These are phyloP conservation scores for Colletotrichum sp. DNA, from an alignment of 2,329 filamentous ascomycete genomes.

Conservation along the genomic window DNA sequence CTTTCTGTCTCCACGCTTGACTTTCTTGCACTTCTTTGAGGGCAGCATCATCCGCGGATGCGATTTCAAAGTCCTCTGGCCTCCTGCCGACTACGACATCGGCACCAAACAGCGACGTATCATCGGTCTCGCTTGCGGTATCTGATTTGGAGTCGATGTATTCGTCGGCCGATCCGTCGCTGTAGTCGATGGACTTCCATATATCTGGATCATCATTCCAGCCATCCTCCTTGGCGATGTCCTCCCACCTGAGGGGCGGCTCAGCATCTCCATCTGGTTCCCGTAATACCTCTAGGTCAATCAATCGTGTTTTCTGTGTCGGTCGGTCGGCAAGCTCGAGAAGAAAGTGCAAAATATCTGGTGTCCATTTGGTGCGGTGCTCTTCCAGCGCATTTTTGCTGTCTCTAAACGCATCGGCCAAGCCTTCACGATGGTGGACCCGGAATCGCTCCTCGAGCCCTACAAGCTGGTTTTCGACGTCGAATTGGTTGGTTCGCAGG, in stretches of 20 bases:
- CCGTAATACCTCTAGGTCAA: constrained; percentile 63
- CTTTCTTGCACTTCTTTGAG: constrained; percentile 39
- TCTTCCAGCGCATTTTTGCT: constrained; percentile 64
- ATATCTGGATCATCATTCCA: constrained; percentile 70
- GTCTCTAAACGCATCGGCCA: constrained; percentile 73
- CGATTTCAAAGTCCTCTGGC: constrained; percentile 34
- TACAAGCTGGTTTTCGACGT: constrained; percentile 67
- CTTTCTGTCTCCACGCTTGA: constrained; percentile 50
- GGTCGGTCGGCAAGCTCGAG: constrained; percentile 84
- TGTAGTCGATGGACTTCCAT: constrained; percentile 75
- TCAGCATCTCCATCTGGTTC: constrained; percentile 47
- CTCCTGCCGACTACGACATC: constrained; percentile 33
- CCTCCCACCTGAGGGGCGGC: constrained; percentile 73
- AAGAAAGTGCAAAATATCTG: constrained; percentile 80
- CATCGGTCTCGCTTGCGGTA: constrained; percentile 34
- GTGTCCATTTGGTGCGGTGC: constrained; percentile 67
- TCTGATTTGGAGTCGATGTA: constrained; percentile 41
- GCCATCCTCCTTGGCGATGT: constrained; percentile 78
- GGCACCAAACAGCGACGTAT: constrained; percentile 39
- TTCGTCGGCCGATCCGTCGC: constrained; percentile 68
- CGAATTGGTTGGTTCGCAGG: constrained; percentile 77
- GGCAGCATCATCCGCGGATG: constrained; percentile 33
- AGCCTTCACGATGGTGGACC: constrained; percentile 77
- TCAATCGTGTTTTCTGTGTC: constrained; percentile 69
- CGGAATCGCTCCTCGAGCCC: constrained; percentile 88